Evolutionary conservation across 2,329 filamentous ascomycete species (phyloP), one percentile per base, ranked within the genome.

Genomic region (Thelonectria blattea): DNA sequence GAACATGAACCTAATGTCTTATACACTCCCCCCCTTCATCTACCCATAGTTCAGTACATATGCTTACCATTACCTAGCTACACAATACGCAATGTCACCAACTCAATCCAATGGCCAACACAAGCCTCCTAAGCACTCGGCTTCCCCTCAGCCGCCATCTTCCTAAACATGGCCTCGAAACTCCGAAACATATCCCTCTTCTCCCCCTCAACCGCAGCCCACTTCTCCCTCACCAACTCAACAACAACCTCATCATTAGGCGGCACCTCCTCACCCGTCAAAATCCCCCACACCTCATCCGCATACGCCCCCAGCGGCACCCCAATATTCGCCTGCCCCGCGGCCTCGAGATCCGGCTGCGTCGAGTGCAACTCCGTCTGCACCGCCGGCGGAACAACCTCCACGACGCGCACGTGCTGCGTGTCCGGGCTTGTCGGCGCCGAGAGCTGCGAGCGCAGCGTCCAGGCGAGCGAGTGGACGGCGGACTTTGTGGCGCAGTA

Each of bases 401-500:
- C 62, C 6, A 66, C 48, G 4, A 68, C 51, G 1, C 52, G 45
- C 11, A 63, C 54, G 24, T 60, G 48, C 12, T 57, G 56, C 4
- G 56, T 65, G 6, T 61, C 54, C 5, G 32, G 55, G 55, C 59
- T 58, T n/a, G 51, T 51, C 8, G 55, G 51, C 2, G 46, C 50
- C 0, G 59, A 58, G 7, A 54, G 45, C 17, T 61, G 49, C 37
- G 56, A 17, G 15, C 53, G 37, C 41, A 55, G 30, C 37, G 49
- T 48, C 58, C 56, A 61, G 1, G 65, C 63, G 3, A 65, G 62
- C 10, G 62, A 56, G 17, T 66, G 64, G 3, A 62, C 48, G 2
- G 60, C 64, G 6, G 64, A 59, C 39, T 68, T 68, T n/a, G 64
- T 52, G 2, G 62, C 51, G 8, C 56, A 64, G 42, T 66, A 66